Evolutionary conservation across 2,329 filamentous ascomycete genomes (phyloP).

Genomic region (Aspergillus uvarum): DNA sequence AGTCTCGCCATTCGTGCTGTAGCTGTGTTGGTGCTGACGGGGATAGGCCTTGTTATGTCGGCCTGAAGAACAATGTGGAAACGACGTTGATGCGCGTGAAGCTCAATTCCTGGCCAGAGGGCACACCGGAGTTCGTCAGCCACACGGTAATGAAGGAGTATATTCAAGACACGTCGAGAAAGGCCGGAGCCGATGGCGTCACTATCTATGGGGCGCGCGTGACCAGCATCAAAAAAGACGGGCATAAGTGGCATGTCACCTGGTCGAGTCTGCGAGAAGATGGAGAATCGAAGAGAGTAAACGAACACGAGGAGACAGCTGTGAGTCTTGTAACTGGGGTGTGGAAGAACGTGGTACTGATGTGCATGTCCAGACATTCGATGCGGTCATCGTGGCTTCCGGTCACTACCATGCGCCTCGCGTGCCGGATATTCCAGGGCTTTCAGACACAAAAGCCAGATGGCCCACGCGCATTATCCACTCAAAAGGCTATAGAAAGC

Average conservation of each 20-base stretch:
- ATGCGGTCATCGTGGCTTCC: conserved; percentile 54
- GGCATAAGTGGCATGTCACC: conserved; percentile 52
- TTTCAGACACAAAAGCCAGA: conserved; percentile 47
- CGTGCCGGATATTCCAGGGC: conserved; percentile 51
- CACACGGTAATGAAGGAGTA: conserved; percentile 60
- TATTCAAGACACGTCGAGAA: conserved; percentile 57
- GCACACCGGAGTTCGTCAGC: conserved; percentile 59
- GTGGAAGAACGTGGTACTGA: background rate
- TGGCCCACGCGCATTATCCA: conserved; percentile 51
- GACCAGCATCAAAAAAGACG: conserved; percentile 50
- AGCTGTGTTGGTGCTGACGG: conserved; percentile 3
- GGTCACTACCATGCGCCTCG: conserved; percentile 56
- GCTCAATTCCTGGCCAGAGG: conserved; percentile 57
- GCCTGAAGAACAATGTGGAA: conserved; percentile 55
- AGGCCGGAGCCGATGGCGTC: conserved; percentile 51
- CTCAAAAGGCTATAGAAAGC: conserved; percentile 53
- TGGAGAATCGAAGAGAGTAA: conserved; percentile 1
- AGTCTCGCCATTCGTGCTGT: background rate
- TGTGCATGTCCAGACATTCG: conserved; percentile 37
- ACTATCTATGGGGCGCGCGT: conserved; percentile 63
- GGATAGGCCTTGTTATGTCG: conserved; percentile 52
- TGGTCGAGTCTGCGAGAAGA: conserved; percentile 46
- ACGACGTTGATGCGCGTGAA: conserved; percentile 52
- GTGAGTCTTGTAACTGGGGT: background rate
- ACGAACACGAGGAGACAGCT: conserved; percentile 10